phyloP scores from a whole-genome alignment of 2,329 filamentous ascomycete species.

The Botrytis fragariae region DNA sequence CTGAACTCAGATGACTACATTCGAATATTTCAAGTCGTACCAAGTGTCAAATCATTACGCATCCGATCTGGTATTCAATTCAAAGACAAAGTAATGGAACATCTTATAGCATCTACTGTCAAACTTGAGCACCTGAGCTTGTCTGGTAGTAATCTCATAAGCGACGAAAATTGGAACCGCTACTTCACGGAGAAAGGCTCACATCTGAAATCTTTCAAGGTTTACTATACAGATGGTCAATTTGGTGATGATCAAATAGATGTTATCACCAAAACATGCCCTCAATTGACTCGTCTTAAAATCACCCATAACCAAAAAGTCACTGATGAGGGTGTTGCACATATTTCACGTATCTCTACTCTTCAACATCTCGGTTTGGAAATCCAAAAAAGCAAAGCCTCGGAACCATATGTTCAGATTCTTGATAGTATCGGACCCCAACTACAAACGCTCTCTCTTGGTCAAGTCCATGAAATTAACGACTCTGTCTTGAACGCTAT shows the following conservation, averaged over 20 bases:
- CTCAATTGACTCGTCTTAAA: slow-evolving; percentile 71
- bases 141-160: slow-evolving; percentile 80
- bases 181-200: slow-evolving; percentile 66
- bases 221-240: slow-evolving; percentile 81
- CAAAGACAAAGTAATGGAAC: slow-evolving; percentile 80
- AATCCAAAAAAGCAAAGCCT: slow-evolving; percentile 54
- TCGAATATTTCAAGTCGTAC: slow-evolving; percentile 73
- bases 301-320: slow-evolving; percentile 76
- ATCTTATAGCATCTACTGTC: slow-evolving; percentile 70
- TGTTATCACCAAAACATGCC: slow-evolving; percentile 62
- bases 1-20: slow-evolving; percentile 75
- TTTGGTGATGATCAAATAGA: slow-evolving; percentile 70
- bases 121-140: slow-evolving; percentile 72
- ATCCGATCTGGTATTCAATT: slow-evolving; percentile 86
- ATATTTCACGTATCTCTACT: slow-evolving; percentile 59
- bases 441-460: slow-evolving; percentile 76
- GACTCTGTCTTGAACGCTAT: slow-evolving; percentile 70
- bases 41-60: slow-evolving; percentile 67
- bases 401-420: slow-evolving; percentile 58
- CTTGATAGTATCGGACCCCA: slow-evolving; percentile 60
- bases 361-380: slow-evolving; percentile 76
- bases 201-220: slow-evolving; percentile 64
- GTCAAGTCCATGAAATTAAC: slow-evolving; percentile 63
- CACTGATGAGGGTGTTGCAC: slow-evolving; percentile 61
- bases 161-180: slow-evolving; percentile 70